Base-by-base conservation (phyloP, 164 flowering plant genomes). In the Akebia trifoliata region DNA sequence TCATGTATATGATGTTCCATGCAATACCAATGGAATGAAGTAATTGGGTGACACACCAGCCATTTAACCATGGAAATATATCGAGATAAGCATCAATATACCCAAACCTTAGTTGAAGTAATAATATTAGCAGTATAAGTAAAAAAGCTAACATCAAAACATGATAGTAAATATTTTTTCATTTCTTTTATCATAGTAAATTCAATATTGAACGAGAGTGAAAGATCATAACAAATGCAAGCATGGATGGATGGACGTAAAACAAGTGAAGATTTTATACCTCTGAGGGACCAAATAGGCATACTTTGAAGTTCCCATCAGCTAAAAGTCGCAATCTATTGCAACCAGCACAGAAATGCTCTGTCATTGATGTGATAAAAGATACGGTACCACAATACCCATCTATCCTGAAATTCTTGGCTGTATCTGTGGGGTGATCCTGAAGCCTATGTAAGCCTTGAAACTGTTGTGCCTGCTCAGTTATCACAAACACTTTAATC, bases 251-350 rank as follows among this genome's bases (percentile, higher is more conserved):
- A 32, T 25, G 11, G 58, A 40, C 31, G 11, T 29, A 37, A 40
- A 35, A 34, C 9, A 35, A 2, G 17, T 45, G 47, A 48, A 68
- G 44, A 22, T 34, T 2, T 44, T 28, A 51, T 61, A 89, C 98
- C 97, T 93, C 99, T 60, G 97, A 84, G 26, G 99, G 95, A 52
- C 99, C 99, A 77, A 93, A 93, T 6, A 93, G 85, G 70, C 99
- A 93, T 1, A 93, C 99, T 86, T 90, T 93, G 59, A 93, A 83
- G 73, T 85, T 93, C 42, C 99, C 99, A 76, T 90, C 96, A 50
- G 99, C 97, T 55, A 93, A 65, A 64, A 93, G 82, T 58, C 99
- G 76, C 75, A 93, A 72, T 64, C 99, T 76, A 69, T 87, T 93
- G 77, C 99, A 93, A 64, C 99, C 96, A 67, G 87, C 87, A 78